Evolutionary conservation across 164 flowering plant genomes (phyloP), one percentile per base, ranked within the genome.

Genomic region (Piper betle): DNA sequence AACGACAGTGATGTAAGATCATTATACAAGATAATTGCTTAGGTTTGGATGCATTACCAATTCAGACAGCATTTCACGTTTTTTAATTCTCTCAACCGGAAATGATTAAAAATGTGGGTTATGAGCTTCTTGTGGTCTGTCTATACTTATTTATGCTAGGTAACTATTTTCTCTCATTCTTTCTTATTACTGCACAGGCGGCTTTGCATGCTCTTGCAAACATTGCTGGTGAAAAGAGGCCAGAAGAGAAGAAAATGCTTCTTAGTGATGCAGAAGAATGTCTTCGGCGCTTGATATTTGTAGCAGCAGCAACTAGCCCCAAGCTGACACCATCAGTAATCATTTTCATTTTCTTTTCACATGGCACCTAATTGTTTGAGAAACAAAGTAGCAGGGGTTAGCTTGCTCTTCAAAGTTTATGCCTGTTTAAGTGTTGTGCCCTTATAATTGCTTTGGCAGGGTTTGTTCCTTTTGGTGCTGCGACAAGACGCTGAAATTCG

Each of bases 261-360:
- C 71, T 64, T 66, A 56, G 54, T 65, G 70, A 63, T 55, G 86
- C 88, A 41, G 98, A 92, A 80, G 88, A 83, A 75, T 77, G 62
- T 71, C 80, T 92, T 58, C 76, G 81, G 20, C 67, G 60, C 12
- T 65, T 89, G 73, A 78, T 92, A 25, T 89, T 84, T 77, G 82
- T 78, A 64, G 65, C 74, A 65, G 96, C 91, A 66, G 75, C 94
- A 64, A 75, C 60, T 59, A 82, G 84, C 65, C 62, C 86, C 39
- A 92, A 89, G 82, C 69, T 87, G 71, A 84, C 86, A 75, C 96
- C 98, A 68, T 86, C 91, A 19, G 98, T 92, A 60, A 76, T 86
- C 70, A 52, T 17, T 50, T 57, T 20, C 18, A 1, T 3, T 11
- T 60, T 4, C 37, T 15, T 46, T 46, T 48, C 10, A 15, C 2